Evolutionary conservation across 164 flowering plant species (phyloP), one percentile per base, ranked within the genome.

Genomic region (Dillenia suffruticosa): DNA sequence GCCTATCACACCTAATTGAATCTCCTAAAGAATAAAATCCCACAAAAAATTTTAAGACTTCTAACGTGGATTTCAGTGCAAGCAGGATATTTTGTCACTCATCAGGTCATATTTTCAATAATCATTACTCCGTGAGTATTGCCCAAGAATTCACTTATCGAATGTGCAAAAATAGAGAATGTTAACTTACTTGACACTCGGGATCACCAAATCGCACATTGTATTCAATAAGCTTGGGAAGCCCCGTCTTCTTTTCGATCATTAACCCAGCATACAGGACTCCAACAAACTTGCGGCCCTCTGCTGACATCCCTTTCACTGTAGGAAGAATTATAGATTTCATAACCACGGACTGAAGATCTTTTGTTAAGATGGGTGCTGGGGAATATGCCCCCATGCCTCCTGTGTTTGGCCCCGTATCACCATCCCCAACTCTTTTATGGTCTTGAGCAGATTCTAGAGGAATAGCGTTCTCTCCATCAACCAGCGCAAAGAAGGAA

Each of bases 331-430:
- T 86, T 50, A 94, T 94, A 62, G 96, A 77, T 52, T 77, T 58
- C 98, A 94, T 90, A 46, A 94, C 92, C 51, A 83, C 24, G 49
- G 81, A 70, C 59, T 94, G 77, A 19, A 94, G 88, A 61, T 89
- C 93, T 65, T 78, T 74, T 8, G 97, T 94, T 59, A 94, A 65
- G 45, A 94, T 63, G 1, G 97, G 98, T 48, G 98, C 98, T 0
- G 98, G 98, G 54, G 97, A 94, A 63, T 90, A 94, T 17, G 98
- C 97, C 17, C 98, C 98, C 97, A 94, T 94, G 24, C 97, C 98
- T 46, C 98, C 98, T 12, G 98, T 94, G 63, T 91, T 94, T 5
- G 98, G 97, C 12, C 98, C 98, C 1, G 86, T 89, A 69, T 94
- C 98, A 59, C 97, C 95, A 82, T 94, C 97, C 44, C 98, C 97